Evolutionary conservation across 352 stramenopile species (phyloP).

Genomic region (Phytophthora megakarya): DNA sequence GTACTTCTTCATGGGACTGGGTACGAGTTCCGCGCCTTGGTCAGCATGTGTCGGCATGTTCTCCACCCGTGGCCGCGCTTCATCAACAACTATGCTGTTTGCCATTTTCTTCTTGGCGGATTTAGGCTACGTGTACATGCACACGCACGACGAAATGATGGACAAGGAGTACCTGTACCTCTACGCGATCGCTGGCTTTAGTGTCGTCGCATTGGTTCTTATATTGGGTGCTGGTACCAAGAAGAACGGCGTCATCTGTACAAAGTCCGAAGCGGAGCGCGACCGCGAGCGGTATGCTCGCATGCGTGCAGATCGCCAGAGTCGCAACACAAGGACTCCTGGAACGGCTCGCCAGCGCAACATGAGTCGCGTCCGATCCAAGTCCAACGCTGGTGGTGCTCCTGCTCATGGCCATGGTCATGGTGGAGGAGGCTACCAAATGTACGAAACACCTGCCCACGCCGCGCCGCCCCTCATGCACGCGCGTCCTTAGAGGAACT

Average conservation of each 20-base stretch:
- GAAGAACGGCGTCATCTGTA: slow-evolving; percentile 69
- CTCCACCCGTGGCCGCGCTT: slow-evolving; percentile 51
- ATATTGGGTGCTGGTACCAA: slow-evolving; percentile 57
- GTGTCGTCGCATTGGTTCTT: slow-evolving; percentile 48
- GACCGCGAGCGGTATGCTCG: slow-evolving; percentile 52
- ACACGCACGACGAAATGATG: slow-evolving; percentile 39
- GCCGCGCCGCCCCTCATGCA: slow-evolving; percentile 47
- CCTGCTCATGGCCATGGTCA: neutral
- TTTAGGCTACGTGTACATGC: slow-evolving; percentile 65
- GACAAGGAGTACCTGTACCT: slow-evolving; percentile 60
- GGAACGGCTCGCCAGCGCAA: slow-evolving; percentile 58
- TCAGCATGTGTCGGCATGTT: slow-evolving; percentile 72
- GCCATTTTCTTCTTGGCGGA: slow-evolving; percentile 58
- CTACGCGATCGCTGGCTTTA: slow-evolving; percentile 53
- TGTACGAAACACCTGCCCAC: slow-evolving; percentile 61
- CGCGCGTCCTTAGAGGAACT: slow-evolving; percentile 29
- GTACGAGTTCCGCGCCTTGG: slow-evolving; percentile 64
- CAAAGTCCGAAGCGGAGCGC: slow-evolving; percentile 46
- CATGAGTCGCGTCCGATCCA: slow-evolving; percentile 59
- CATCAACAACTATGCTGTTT: slow-evolving; percentile 60
- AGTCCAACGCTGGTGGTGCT: slow-evolving; percentile 44
- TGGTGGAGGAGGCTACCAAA: slow-evolving; percentile 54
- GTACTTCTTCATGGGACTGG: slow-evolving; percentile 83
- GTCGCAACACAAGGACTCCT: slow-evolving; percentile 46
- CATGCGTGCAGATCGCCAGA: slow-evolving; percentile 43